Evolutionary conservation across 345 rosid genomes (phyloP).

Genomic region (Citrus unshiu): DNA sequence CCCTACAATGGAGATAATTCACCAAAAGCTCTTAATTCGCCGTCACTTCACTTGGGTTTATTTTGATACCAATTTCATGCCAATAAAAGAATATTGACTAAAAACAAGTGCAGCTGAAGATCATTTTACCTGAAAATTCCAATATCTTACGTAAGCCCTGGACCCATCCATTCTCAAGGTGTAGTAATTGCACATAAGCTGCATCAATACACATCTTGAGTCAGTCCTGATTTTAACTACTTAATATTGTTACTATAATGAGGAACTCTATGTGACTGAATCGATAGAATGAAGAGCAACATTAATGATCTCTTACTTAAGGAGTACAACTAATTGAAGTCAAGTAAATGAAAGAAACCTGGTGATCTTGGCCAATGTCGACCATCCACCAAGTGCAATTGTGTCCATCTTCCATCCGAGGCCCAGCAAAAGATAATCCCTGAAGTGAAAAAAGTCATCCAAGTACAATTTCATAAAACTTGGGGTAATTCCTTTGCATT

Average conservation of each 20-base stretch:
- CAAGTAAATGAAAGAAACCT: conserved; percentile 39
- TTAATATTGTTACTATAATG: background rate
- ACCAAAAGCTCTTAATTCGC: background rate
- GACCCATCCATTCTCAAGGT: conserved; percentile 94
- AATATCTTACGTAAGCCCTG: conserved; percentile 62
- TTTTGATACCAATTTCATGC: background rate
- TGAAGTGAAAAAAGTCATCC: conserved; percentile 17
- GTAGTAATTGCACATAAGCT: conserved; percentile 96
- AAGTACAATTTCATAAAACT: background rate
- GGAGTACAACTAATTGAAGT: background rate
- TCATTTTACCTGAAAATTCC: conserved; percentile 81
- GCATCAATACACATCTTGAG: conserved; percentile 22
- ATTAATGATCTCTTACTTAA: background rate
- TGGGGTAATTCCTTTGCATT: background rate
- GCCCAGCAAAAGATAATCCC: conserved; percentile 90
- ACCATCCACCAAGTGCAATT: conserved; percentile 89
- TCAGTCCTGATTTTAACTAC: background rate
- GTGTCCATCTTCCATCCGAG: conserved; percentile 67
- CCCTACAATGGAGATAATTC: conserved; percentile 44
- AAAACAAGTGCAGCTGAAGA: background rate
- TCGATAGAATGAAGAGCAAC: background rate
- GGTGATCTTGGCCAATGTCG: conserved; percentile 89
- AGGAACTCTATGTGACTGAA: background rate
- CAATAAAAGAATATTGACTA: background rate
- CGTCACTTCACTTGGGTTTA: background rate